phyloP scores from a whole-genome alignment of 2,329 filamentous ascomycete species.

The Aphanoascus verrucosus region DNA sequence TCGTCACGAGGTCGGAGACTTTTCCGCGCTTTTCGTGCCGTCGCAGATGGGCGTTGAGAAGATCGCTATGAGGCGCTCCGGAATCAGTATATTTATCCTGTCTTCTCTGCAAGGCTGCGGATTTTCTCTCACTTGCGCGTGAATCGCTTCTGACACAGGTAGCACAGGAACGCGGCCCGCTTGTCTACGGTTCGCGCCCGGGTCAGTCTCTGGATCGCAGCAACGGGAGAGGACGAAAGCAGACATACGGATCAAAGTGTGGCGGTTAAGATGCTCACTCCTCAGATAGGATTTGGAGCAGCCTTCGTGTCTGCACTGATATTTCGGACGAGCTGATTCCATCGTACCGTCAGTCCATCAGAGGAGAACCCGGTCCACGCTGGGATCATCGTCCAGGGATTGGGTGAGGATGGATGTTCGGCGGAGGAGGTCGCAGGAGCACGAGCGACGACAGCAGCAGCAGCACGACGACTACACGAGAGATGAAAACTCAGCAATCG shows the following conservation, averaged over 20 bases:
- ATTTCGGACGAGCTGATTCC: constrained; percentile 14
- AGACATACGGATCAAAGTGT: constrained; percentile 18
- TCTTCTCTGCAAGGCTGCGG: background rate
- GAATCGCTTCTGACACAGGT: constrained; percentile 18
- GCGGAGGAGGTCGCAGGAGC: background rate
- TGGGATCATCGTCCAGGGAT: constrained; percentile 11
- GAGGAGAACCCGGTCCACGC: constrained; percentile 5
- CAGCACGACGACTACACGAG: background rate
- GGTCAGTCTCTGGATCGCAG: background rate
- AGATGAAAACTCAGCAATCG: background rate
- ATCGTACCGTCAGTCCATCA: background rate
- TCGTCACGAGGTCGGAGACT: constrained; percentile 3
- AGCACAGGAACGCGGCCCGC: constrained; percentile 18
- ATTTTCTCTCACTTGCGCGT: constrained; percentile 17
- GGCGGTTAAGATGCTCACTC: constrained; percentile 19
- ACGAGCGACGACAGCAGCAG: background rate
- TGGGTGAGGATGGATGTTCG: background rate
- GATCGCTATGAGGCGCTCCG: constrained; percentile 14
- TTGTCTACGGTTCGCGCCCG: constrained; percentile 13
- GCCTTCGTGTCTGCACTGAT: constrained; percentile 16
- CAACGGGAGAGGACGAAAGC: background rate
- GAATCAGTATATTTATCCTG: background rate
- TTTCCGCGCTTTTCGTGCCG: constrained; percentile 18
- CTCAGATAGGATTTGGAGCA: constrained; percentile 19
- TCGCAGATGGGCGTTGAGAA: constrained; percentile 19